Conservation (phyloP, 306 rosid species). For the Crotalaria pallida region DNA sequence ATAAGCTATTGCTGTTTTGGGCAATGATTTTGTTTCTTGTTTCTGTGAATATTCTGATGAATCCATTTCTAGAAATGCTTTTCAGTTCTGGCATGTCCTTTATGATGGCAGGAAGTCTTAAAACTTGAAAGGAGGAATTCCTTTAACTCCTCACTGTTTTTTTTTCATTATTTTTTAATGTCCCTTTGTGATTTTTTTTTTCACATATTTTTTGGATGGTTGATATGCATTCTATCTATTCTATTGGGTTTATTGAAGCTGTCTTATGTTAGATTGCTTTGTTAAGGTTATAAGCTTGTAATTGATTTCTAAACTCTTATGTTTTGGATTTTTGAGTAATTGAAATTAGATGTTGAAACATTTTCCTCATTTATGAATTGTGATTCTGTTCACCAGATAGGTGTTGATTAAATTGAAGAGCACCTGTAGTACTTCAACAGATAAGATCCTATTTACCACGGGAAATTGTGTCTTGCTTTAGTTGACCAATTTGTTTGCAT, state of each 20-base stretch:
- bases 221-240: background rate
- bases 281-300: background rate
- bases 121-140: background rate
- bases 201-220: background rate
- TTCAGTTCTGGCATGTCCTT: slow-evolving; percentile 15
- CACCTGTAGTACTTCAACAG: background rate
- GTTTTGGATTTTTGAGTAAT: background rate
- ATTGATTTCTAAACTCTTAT: background rate
- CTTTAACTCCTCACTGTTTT: background rate
- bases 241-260: background rate
- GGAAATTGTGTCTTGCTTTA: background rate
- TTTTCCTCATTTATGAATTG: background rate
- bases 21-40: background rate
- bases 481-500: background rate
- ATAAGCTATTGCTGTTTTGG: slow-evolving; percentile 9
- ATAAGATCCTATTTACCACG: background rate
- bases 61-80: slow-evolving; percentile 20
- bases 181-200: background rate
- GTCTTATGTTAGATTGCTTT: background rate
- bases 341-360: background rate
- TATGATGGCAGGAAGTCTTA: background rate
- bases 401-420: background rate
- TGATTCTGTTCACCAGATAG: background rate
- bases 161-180: background rate
- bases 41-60: slow-evolving; percentile 19